phyloP scores from a whole-genome alignment of 352 stramenopile genomes.

The Phytophthora vignae region DNA sequence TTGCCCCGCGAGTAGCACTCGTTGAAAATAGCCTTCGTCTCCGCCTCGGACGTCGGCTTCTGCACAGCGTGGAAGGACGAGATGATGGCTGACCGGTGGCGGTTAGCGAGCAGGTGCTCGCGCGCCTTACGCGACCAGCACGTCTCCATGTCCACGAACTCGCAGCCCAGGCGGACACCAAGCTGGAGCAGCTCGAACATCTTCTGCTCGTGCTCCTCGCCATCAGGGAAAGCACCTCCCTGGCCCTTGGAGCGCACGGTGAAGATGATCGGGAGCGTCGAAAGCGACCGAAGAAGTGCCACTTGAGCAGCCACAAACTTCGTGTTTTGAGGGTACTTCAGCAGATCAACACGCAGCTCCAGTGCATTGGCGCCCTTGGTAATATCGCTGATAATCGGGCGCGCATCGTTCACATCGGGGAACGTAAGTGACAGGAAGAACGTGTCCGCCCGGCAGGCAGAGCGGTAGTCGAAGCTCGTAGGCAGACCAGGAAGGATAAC shows the following conservation, averaged over 20 bases:
- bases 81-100: constrained; percentile 69
- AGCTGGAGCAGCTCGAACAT: constrained; percentile 91
- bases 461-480: constrained; percentile 60
- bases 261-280: constrained; percentile 95
- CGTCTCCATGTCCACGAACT: constrained; percentile 98
- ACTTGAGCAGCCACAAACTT: constrained; percentile 78
- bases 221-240: constrained; percentile 94
- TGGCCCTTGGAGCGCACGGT: constrained; percentile 96
- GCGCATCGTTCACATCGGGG: constrained; percentile 59
- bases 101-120: constrained; percentile 50
- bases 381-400: constrained; percentile 58
- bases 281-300: constrained; percentile 85
- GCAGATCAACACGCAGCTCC: constrained; percentile 96
- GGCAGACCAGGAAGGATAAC: constrained; percentile 60
- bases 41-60: constrained; percentile 52
- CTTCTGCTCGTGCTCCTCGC: constrained; percentile 81
- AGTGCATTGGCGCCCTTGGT: constrained; percentile 93
- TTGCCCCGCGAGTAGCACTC: constrained; percentile 72
- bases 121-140: constrained; percentile 82
- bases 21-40: constrained; percentile 64
- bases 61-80: constrained; percentile 83
- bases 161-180: constrained; percentile 93
- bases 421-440: constrained; percentile 89
- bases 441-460: constrained; percentile 58
- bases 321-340: constrained; percentile 64